phyloP scores from a whole-genome alignment of 2,329 filamentous ascomycete species.

The Cladosporium halotolerans region DNA sequence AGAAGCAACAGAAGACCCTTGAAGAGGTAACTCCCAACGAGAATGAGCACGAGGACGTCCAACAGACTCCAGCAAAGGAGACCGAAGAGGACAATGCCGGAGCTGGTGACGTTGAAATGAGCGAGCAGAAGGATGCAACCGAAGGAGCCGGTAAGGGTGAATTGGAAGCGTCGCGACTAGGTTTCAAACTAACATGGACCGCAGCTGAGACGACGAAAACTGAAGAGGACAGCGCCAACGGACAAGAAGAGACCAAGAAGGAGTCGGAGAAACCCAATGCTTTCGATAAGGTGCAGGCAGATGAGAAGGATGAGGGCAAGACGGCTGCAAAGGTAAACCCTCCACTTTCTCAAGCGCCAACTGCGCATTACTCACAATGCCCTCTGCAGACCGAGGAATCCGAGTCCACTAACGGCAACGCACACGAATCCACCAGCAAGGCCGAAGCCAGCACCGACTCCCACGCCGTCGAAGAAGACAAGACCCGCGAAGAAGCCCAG shows the following conservation, averaged over 20 bases:
- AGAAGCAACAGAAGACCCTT: slow-evolving; percentile 47
- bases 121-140: slow-evolving; percentile 12
- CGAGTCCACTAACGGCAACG: slow-evolving; percentile 11
- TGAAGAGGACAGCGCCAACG: slow-evolving; percentile 18
- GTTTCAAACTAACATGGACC: slow-evolving; percentile 5
- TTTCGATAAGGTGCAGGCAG: slow-evolving; percentile 26
- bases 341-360: neutral
- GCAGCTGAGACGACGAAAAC: slow-evolving; percentile 19
- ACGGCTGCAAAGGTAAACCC: slow-evolving; percentile 12
- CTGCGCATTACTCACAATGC: neutral
- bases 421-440: slow-evolving; percentile 9
- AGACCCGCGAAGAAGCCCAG: slow-evolving; percentile 45
- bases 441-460: neutral
- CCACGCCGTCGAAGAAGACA: slow-evolving; percentile 43
- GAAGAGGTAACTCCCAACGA: slow-evolving; percentile 46
- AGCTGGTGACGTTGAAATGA: slow-evolving; percentile 17
- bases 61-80: slow-evolving; percentile 2
- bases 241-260: slow-evolving; percentile 22
- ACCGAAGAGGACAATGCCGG: slow-evolving; percentile 5
- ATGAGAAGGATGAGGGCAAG: slow-evolving; percentile 24
- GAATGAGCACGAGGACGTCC: slow-evolving; percentile 17
- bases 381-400: slow-evolving; percentile 1
- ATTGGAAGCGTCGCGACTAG: slow-evolving; percentile 4
- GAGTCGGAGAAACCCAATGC: slow-evolving; percentile 18
- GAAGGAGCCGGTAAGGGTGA: slow-evolving; percentile 10